A percentile compares a stretch with the other conserved stretches of the same genome.
These are phyloP conservation scores for Trypanosoma brucei DNA, from an alignment of 208 protist species.

Conservation along the genomic window DNA sequence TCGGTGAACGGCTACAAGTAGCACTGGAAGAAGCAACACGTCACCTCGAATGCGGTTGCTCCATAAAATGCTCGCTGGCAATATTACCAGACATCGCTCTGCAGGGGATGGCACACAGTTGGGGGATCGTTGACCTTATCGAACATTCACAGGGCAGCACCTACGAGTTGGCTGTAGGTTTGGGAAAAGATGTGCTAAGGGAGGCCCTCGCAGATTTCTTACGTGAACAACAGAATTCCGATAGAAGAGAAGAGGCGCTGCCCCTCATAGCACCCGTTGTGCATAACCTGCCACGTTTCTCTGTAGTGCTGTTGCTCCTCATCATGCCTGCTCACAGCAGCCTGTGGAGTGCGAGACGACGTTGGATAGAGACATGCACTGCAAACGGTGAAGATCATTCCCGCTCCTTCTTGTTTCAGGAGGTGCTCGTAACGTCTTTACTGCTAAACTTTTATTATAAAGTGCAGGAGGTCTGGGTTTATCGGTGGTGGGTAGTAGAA, in stretches of 20 bases:
- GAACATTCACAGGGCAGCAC: background rate
- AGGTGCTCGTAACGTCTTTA: constrained; percentile 39
- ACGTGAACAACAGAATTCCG: background rate
- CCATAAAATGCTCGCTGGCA: constrained; percentile 13
- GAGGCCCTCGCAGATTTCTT: constrained; percentile 5
- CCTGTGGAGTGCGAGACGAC: constrained; percentile 28
- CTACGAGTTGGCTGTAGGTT: constrained; percentile 15
- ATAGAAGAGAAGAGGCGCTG: background rate
- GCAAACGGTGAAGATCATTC: background rate
- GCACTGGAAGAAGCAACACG: constrained; percentile 11
- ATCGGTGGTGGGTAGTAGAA: constrained; percentile 42
- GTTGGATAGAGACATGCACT: constrained; percentile 3
- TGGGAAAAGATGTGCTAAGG: constrained; percentile 3
- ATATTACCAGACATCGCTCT: constrained; percentile 12
- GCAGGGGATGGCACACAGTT: constrained; percentile 1
- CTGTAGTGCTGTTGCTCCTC: constrained; percentile 19
- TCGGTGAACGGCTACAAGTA: constrained; percentile 6
- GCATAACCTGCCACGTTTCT: background rate
- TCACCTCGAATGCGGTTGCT: background rate
- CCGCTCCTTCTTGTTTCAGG: constrained; percentile 25
- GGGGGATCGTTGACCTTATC: constrained; percentile 11
- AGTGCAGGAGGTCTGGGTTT: constrained; percentile 40
- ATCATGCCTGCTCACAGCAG: constrained; percentile 24
- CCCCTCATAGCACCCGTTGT: constrained; percentile 3
- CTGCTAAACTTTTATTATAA: constrained; percentile 42